phyloP scores from a whole-genome alignment of 2,329 filamentous ascomycete species.

The Stagonosporopsis vannaccii region DNA sequence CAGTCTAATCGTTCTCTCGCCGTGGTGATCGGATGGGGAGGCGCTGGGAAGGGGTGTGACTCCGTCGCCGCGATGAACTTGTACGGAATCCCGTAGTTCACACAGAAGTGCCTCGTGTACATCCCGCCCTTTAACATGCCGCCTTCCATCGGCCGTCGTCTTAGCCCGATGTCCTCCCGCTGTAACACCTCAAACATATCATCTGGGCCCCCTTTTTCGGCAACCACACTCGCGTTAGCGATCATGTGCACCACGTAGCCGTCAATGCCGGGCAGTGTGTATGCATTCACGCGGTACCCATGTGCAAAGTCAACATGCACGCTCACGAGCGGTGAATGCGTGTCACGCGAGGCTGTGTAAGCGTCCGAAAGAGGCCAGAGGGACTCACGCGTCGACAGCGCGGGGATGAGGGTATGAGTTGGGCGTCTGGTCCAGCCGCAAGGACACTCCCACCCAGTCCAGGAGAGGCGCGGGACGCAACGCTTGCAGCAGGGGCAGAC shows the following conservation, averaged over 20 bases:
- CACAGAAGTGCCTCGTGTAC: slow-evolving; percentile 61
- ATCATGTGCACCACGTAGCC: slow-evolving; percentile 63
- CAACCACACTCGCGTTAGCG: slow-evolving; percentile 62
- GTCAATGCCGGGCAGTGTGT: slow-evolving; percentile 56
- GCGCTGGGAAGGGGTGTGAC: slow-evolving; percentile 31
- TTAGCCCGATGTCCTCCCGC: slow-evolving; percentile 48
- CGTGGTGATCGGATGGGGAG: slow-evolving; percentile 55
- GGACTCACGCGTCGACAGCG: slow-evolving; percentile 41
- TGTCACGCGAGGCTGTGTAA: slow-evolving; percentile 43
- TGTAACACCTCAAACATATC: slow-evolving; percentile 64
- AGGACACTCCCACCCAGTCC: slow-evolving; percentile 68
- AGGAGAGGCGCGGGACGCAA: slow-evolving; percentile 67
- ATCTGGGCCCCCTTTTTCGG: slow-evolving; percentile 63
- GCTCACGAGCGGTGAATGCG: slow-evolving; percentile 42
- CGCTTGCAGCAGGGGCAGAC: slow-evolving; percentile 70
- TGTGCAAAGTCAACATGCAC: slow-evolving; percentile 43
- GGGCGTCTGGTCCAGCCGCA: slow-evolving; percentile 59
- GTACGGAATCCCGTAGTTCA: slow-evolving; percentile 70
- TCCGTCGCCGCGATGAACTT: slow-evolving; percentile 67
- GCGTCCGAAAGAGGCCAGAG: slow-evolving; percentile 45
- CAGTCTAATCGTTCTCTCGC: slow-evolving; percentile 63
- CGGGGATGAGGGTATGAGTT: slow-evolving; percentile 39
- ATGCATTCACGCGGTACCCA: slow-evolving; percentile 55
- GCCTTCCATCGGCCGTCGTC: slow-evolving; percentile 21
- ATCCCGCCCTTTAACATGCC: slow-evolving; percentile 51